Percentiles rank a stretch among this genome's conserved stretches.
Evolutionary conservation across 2,329 filamentous ascomycete species (phyloP).

Genomic region (Blumeria graminis): DNA sequence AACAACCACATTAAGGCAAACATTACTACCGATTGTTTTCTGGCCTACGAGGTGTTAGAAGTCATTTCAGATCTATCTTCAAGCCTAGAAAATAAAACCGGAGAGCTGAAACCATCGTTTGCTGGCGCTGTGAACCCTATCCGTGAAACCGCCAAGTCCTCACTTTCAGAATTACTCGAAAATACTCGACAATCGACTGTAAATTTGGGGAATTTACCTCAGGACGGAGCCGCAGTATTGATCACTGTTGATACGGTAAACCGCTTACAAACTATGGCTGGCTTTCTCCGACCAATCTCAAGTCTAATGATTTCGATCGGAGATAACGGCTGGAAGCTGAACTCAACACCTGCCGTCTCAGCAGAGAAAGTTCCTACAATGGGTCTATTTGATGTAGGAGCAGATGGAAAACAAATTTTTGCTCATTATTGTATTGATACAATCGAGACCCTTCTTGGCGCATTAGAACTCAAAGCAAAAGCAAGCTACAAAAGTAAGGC

Average conservation of each 20-base stretch:
- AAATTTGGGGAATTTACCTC: slow-evolving; percentile 40
- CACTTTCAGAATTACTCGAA: slow-evolving; percentile 59
- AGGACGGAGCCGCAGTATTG: slow-evolving; percentile 55
- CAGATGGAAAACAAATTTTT: slow-evolving; percentile 71
- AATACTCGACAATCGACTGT: slow-evolving; percentile 52
- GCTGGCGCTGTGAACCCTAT: slow-evolving; percentile 73
- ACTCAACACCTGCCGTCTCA: slow-evolving; percentile 27
- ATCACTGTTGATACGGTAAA: slow-evolving; percentile 69
- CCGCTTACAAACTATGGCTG: slow-evolving; percentile 64
- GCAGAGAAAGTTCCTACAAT: slow-evolving; percentile 43
- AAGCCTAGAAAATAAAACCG: slow-evolving; percentile 57
- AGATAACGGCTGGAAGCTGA: slow-evolving; percentile 66
- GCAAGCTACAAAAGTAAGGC: slow-evolving; percentile 52
- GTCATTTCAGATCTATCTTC: slow-evolving; percentile 62
- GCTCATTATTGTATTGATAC: slow-evolving; percentile 77
- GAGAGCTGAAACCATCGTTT: slow-evolving; percentile 62
- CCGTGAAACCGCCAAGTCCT: slow-evolving; percentile 73
- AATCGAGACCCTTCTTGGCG: slow-evolving; percentile 53
- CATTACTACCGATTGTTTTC: slow-evolving; percentile 71
- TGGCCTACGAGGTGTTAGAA: slow-evolving; percentile 87
- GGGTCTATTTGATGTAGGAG: slow-evolving; percentile 63
- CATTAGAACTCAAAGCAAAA: slow-evolving; percentile 52
- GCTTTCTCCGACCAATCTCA: slow-evolving; percentile 63
- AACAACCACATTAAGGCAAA: slow-evolving; percentile 77
- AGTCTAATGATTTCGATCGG: slow-evolving; percentile 82